Conservation (phyloP, 2,329 filamentous ascomycete species). For the Leptographium wingfieldii region DNA sequence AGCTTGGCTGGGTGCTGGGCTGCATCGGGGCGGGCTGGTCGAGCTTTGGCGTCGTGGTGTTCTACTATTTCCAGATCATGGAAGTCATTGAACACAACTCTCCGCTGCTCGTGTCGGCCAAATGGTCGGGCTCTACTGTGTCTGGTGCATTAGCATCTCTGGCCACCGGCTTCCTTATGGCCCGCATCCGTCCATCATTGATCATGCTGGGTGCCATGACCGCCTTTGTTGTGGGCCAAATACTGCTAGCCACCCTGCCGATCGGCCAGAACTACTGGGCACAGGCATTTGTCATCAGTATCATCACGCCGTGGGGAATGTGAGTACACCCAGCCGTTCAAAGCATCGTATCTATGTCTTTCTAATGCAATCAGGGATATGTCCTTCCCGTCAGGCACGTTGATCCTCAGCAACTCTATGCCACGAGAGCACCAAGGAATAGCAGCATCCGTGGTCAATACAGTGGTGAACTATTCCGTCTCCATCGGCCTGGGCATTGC, state of each 20-base stretch:
- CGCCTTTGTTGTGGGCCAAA: slow-evolving; percentile 17
- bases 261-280: slow-evolving; percentile 31
- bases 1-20: slow-evolving; percentile 9
- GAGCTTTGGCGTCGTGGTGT: slow-evolving; percentile 12
- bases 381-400: slow-evolving; percentile 13
- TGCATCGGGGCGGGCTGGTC: slow-evolving; percentile 10
- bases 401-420: slow-evolving; percentile 44
- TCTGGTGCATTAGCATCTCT: slow-evolving; percentile 25
- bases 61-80: slow-evolving; percentile 11
- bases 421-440: slow-evolving; percentile 32
- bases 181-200: slow-evolving; percentile 30
- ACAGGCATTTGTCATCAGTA: slow-evolving; percentile 25
- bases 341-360: slow-evolving; percentile 35
- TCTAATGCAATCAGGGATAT: slow-evolving; percentile 20
- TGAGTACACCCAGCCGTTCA: slow-evolving; percentile 24
- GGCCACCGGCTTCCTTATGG: slow-evolving; percentile 31
- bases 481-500: slow-evolving; percentile 53
- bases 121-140: slow-evolving; percentile 28
- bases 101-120: slow-evolving; percentile 25
- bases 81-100: slow-evolving; percentile 28
- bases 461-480: slow-evolving; percentile 56
- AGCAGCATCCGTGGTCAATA: slow-evolving; percentile 42
- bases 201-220: slow-evolving; percentile 31
- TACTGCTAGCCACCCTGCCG: slow-evolving; percentile 30
- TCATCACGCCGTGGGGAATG: slow-evolving; percentile 25